Evolutionary conservation across 345 rosid species (phyloP).

Genomic region (Salix udensis): DNA sequence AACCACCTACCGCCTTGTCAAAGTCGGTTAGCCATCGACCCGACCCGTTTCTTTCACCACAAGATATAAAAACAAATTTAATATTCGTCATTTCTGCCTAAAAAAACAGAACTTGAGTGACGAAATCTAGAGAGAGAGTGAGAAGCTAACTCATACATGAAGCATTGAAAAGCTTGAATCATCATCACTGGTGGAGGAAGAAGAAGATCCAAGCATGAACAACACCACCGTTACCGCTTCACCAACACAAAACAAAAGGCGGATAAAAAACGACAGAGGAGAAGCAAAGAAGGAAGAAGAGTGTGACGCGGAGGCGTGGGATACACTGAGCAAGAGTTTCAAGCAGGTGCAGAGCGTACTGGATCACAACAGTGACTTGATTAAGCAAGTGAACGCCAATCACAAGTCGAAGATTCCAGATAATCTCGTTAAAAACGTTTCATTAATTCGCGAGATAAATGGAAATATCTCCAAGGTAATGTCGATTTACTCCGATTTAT

Average conservation of each 20-base stretch:
- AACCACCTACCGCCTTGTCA: neutral
- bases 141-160: neutral
- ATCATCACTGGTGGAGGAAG: conserved; percentile 7
- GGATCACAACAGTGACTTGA: conserved; percentile 33
- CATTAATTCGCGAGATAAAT: conserved; percentile 32
- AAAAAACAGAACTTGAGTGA: neutral
- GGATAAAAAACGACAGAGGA: neutral
- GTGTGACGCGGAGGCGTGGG: conserved; percentile 37
- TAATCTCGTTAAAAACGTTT: conserved; percentile 29
- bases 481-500: conserved; percentile 34
- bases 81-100: neutral
- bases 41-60: neutral
- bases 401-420: conserved; percentile 37
- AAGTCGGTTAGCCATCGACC: neutral
- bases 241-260: neutral
- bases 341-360: conserved; percentile 31
- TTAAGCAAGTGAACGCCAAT: conserved; percentile 35
- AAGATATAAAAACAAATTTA: neutral
- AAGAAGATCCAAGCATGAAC: conserved; percentile 7
- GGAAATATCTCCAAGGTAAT: conserved; percentile 34
- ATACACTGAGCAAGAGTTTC: conserved; percentile 32
- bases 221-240: neutral
- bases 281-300: conserved; percentile 7
- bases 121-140: neutral
- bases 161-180: neutral